Conservation (phyloP, 495 filamentous ascomycete species). For the Lasiosphaeria ovina region DNA sequence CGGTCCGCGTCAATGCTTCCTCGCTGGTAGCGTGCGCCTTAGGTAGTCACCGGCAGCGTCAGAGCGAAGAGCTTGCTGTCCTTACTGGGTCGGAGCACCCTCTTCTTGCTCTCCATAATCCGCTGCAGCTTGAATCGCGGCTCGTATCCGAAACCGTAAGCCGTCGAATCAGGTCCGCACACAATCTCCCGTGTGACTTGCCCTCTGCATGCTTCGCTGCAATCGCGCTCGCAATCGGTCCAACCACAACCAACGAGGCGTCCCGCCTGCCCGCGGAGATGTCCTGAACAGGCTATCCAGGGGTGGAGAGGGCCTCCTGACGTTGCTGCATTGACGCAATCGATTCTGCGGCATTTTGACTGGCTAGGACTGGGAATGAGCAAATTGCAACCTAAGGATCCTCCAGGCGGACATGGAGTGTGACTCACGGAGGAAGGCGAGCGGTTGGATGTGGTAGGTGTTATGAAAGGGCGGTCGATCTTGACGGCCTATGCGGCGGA, state of each 20-base stretch:
- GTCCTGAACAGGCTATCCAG: not conserved
- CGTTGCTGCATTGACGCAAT: not conserved
- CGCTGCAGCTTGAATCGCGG: conserved; percentile 5
- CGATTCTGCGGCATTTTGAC: conserved; percentile 7
- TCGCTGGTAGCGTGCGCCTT: conserved; percentile 4
- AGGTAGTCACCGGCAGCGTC: conserved; percentile 4
- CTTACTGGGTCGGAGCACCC: conserved; percentile 1
- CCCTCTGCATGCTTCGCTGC: conserved; percentile 2
- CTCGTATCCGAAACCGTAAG: conserved; percentile 1
- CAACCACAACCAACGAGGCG: conserved; percentile 4
- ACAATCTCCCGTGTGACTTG: not conserved
- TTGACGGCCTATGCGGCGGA: conserved; percentile 5
- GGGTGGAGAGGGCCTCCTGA: conserved; percentile 3
- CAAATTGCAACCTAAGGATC: conserved; percentile 8
- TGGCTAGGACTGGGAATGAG: conserved; percentile 4
- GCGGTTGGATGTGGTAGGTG: conserved; percentile 7
- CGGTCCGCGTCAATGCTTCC: conserved; percentile 5
- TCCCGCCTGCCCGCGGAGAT: conserved; percentile 1
- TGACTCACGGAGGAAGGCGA: conserved; percentile 4
- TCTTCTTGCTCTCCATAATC: conserved; percentile 3
- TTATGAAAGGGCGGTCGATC: not conserved
- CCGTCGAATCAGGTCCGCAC: conserved; percentile 6
- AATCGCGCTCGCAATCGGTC: conserved; percentile 3
- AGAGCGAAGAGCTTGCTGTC: conserved; percentile 4
- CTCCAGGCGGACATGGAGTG: conserved; percentile 6